These are phyloP conservation scores for Yamadazyma nakazawae DNA, from an alignment of 805 yeast genomes.

Conservation along the genomic window DNA sequence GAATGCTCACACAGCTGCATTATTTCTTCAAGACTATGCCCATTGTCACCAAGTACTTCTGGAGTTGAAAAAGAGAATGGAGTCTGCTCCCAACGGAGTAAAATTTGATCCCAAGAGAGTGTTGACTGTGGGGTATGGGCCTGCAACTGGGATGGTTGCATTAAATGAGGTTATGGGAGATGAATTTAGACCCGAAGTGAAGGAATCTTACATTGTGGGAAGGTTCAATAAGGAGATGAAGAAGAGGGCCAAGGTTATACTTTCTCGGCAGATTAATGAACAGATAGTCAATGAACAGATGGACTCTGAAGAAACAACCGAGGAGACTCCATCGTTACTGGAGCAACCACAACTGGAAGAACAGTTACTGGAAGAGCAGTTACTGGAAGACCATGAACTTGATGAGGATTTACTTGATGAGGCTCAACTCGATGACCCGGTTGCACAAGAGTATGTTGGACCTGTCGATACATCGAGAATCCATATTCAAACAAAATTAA, in stretches of 20 bases:
- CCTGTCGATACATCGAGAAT: conserved; percentile 57
- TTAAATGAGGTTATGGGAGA: conserved; percentile 77
- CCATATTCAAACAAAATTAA: conserved; percentile 51
- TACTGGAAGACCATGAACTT: conserved; percentile 9
- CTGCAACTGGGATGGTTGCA: conserved; percentile 88
- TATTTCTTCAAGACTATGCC: conserved; percentile 79
- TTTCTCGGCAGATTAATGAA: conserved; percentile 65
- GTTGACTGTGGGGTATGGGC: conserved; percentile 84
- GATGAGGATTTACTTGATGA: neutral
- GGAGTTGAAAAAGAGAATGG: conserved; percentile 54
- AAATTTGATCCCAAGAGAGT: conserved; percentile 63
- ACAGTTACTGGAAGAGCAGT: too few relatives aligned
- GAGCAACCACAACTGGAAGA: neutral
- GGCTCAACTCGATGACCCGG: neutral
- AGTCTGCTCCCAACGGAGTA: conserved; percentile 29
- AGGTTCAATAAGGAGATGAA: conserved; percentile 59
- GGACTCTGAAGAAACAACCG: conserved; percentile 12
- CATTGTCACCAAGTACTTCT: conserved; percentile 59
- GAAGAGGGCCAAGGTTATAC: conserved; percentile 69
- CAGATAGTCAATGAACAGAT: conserved; percentile 4
- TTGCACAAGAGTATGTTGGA: conserved; percentile 26
- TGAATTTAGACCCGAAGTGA: conserved; percentile 55
- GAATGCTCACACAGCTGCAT: conserved; percentile 77
- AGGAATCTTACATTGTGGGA: conserved; percentile 74
- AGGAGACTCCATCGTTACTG: conserved; percentile 6